These are phyloP conservation scores for Cynara cardunculus DNA, from an alignment of 129 eudicot genomes.

Conservation along the genomic window DNA sequence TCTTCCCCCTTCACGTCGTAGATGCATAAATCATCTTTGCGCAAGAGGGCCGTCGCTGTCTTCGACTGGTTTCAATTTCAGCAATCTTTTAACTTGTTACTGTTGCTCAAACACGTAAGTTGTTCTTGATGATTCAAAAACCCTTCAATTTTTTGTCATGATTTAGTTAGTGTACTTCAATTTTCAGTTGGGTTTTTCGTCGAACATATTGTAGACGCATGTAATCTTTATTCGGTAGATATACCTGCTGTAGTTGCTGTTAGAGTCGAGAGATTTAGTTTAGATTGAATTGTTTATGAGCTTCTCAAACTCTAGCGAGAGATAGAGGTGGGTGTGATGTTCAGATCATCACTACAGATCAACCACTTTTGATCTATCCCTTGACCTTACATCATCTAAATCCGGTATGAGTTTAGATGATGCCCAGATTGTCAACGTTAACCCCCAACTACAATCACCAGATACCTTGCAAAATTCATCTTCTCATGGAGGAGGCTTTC, in stretches of 20 bases:
- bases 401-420: constrained; percentile 50
- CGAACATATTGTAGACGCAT: constrained; percentile 16
- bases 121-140: constrained; percentile 1
- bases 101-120: constrained; percentile 25
- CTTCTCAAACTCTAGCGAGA: constrained; percentile 5
- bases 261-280: not conserved
- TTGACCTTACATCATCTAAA: constrained; percentile 31
- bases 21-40: constrained; percentile 5
- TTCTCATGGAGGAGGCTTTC: constrained; percentile 42
- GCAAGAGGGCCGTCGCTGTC: constrained; percentile 3
- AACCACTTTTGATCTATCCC: constrained; percentile 40
- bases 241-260: not conserved
- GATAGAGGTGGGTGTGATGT: constrained; percentile 31
- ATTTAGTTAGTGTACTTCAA: constrained; percentile 10
- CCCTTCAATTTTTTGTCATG: constrained; percentile 23
- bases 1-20: constrained; percentile 12
- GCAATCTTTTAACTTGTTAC: not conserved
- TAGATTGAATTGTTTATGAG: not conserved
- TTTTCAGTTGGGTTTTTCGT: constrained; percentile 24
- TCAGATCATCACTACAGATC: constrained; percentile 50
- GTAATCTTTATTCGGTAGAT: constrained; percentile 21
- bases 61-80: not conserved
- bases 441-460: constrained; percentile 23
- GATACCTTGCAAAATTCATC: constrained; percentile 32
- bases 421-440: constrained; percentile 35